Evolutionary conservation across 228 moss, liverwort and hornwort species (phyloP), one percentile per base, ranked within the genome.

Genomic region (Sphagnum magellanicum): DNA sequence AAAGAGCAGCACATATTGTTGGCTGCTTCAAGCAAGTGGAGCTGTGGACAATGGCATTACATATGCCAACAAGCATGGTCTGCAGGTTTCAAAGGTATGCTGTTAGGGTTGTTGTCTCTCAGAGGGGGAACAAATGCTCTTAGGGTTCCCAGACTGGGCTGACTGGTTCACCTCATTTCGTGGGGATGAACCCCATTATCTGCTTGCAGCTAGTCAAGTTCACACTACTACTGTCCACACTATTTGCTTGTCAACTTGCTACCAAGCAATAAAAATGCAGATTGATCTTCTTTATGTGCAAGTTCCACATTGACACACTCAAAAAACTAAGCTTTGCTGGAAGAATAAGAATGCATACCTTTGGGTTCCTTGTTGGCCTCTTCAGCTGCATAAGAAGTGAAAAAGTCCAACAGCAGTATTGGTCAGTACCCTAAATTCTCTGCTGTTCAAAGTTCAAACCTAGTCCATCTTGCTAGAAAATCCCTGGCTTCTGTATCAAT

Each of bases 371-470:
- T 71, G 87, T 75, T 67, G 77, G 75, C 69, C 81, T 79, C 78
- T 81, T 89, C 75, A 84, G 90, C 90, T 93, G 93, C 90, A 93
- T 82, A 86, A 84, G 79, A 83, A 90, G 90, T 79, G 85, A 85
- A 81, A 81, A 68, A 79, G 81, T 81, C 85, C 85, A 81, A 85
- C 85, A 79, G 81, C 74, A 77, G 67, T 88, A 90, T 88, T 93
- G 93, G 88, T 93, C 90, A 90, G 93, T 84, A 90, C 79, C 86
- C 87, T 88, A 88, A 80, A 79, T 79, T 87, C 87, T 88, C 75
- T 90, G 88, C 83, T 74, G 88, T 90, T 92, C 90, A 90, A 89
- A 81, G 32, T 32, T 32, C 32, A 32, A 32, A 32, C 32, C 32
- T 32, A 32, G 32, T 32, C 32, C 32, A 32, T 32, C 32, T 32